A percentile compares a stretch with the other conserved stretches of the same genome.
Evolutionary conservation across 192 early-diverging fungal genomes (phyloP).

Genomic region (Coemansia furcata): DNA sequence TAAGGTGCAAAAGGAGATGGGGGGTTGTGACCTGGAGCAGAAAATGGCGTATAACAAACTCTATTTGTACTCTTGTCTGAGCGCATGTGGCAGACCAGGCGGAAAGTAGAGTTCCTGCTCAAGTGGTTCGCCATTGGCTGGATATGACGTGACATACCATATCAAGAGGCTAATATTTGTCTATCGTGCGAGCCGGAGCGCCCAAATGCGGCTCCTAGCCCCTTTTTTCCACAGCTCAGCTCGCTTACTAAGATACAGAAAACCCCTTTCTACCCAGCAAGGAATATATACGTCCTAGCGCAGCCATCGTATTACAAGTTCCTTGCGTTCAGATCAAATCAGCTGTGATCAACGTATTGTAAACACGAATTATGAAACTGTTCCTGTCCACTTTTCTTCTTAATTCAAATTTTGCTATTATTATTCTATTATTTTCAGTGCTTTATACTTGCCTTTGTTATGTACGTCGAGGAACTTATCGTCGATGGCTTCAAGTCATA

Average conservation of each 20-base stretch:
- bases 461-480: constrained; percentile 94
- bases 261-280: neutral
- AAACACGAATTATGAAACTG: neutral
- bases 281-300: neutral
- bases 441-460: constrained; percentile 24
- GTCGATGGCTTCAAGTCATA: constrained; percentile 99
- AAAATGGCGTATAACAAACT: neutral
- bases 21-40: neutral
- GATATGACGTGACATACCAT: constrained; percentile 7
- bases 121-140: constrained; percentile 8
- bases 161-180: neutral
- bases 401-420: neutral
- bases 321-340: neutral
- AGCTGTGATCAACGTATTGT: neutral
- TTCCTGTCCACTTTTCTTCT: neutral
- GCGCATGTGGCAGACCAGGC: neutral
- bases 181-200: neutral
- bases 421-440: neutral
- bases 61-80: neutral
- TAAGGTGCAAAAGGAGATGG: neutral
- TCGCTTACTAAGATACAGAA: neutral
- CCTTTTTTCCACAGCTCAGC: neutral
- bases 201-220: neutral
- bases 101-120: neutral
- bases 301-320: too few relatives aligned